phyloP scores from a whole-genome alignment of 257 asterid species.

The Solanum chmielewskii region DNA sequence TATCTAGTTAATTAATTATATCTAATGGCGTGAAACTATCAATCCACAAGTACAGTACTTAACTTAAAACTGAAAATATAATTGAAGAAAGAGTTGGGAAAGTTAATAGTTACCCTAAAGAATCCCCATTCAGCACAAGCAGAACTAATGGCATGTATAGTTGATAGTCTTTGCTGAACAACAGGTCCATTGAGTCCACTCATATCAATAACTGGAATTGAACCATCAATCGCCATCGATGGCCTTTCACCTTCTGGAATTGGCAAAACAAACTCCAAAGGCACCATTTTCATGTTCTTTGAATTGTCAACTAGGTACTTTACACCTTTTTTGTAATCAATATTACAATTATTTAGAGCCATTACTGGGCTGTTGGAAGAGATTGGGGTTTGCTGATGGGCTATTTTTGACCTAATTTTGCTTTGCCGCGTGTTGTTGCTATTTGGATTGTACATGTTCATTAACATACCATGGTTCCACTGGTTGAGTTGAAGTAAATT shows the following conservation, averaged over 20 bases:
- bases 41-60: too few species aligned
- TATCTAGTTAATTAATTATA: too few species aligned
- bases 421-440: too few species aligned
- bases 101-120: not conserved
- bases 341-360: not conserved
- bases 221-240: not conserved
- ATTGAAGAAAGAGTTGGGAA: not conserved
- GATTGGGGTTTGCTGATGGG: not conserved
- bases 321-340: not conserved
- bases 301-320: not conserved
- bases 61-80: not conserved
- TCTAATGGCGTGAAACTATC: too few species aligned
- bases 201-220: not conserved
- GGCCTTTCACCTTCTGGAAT: not conserved
- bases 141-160: not conserved
- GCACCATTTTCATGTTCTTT: not conserved
- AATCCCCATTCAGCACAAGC: not conserved
- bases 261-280: not conserved
- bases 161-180: not conserved
- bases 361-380: not conserved
- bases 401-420: not conserved
- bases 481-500: too few species aligned
- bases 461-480: too few species aligned
- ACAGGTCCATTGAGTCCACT: not conserved
- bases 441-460: not conserved